Conservation (phyloP, 495 filamentous ascomycete species). For the Tetracladium setigerum region DNA sequence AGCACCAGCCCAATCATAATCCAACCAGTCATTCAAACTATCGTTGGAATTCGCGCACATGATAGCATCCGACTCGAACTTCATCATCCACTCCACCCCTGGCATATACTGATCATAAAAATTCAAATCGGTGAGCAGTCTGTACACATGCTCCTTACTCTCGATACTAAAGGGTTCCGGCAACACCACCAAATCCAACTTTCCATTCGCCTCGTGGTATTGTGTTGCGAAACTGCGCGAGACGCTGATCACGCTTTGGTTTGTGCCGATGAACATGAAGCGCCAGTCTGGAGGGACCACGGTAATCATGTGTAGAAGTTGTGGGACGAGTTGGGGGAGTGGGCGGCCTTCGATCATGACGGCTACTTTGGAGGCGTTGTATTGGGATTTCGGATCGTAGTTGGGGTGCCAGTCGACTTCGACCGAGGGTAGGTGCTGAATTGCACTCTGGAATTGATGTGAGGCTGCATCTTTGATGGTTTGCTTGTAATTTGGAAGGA, state of each 20-base stretch:
- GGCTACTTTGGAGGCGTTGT: conserved; percentile 40
- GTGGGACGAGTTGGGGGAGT: conserved; percentile 34
- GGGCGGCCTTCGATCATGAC: conserved; percentile 42
- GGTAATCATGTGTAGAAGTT: conserved; percentile 40
- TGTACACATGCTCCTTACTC: conserved; percentile 34
- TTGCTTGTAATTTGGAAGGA: conserved; percentile 33
- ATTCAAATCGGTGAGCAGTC: conserved; percentile 34
- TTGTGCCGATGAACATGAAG: conserved; percentile 40
- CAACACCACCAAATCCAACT: conserved; percentile 36
- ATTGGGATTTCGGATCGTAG: conserved; percentile 28
- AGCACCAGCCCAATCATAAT: conserved; percentile 45
- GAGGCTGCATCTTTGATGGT: conserved; percentile 26
- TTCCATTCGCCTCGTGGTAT: conserved; percentile 35
- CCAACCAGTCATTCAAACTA: conserved; percentile 38
- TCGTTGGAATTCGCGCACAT: conserved; percentile 38
- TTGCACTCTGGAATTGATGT: conserved; percentile 27
- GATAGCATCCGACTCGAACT: conserved; percentile 42
- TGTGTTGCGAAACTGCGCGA: conserved; percentile 31
- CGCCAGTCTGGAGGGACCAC: conserved; percentile 45
- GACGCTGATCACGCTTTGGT: conserved; percentile 30
- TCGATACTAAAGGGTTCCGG: conserved; percentile 33
- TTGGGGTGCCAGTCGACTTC: conserved; percentile 32
- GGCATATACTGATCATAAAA: conserved; percentile 40
- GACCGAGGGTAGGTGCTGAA: conserved; percentile 30
- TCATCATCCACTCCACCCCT: conserved; percentile 36